A percentile compares a stretch with the other conserved stretches of the same genome.
These are phyloP conservation scores for Clonostachys byssicola DNA, from an alignment of 2,329 filamentous ascomycete species.

Conservation along the genomic window DNA sequence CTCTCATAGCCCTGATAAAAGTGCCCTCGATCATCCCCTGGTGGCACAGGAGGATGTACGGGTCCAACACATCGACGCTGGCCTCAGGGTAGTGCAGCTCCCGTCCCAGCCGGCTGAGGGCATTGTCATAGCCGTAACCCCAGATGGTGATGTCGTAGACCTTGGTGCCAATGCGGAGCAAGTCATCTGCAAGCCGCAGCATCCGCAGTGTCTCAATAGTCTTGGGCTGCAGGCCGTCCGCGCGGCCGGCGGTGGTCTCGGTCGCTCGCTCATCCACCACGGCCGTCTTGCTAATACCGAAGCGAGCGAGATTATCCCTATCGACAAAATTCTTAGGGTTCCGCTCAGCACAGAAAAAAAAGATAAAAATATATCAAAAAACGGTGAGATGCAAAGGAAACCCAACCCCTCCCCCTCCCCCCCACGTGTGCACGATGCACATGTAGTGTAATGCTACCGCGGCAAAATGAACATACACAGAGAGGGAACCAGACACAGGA, in stretches of 20 bases:
- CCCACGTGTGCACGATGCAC: too few relatives aligned
- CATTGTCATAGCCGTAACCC: constrained; percentile 43
- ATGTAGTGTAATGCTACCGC: neutral
- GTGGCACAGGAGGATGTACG: constrained; percentile 57
- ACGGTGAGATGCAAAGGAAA: too few relatives aligned
- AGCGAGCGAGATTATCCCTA: constrained; percentile 50
- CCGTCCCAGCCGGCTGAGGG: constrained; percentile 57
- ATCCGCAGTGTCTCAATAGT: constrained; percentile 71
- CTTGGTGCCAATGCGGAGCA: constrained; percentile 63
- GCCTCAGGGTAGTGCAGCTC: constrained; percentile 65
- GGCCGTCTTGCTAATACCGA: constrained; percentile 55
- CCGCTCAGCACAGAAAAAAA: too few relatives aligned
- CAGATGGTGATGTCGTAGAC: constrained; percentile 76
- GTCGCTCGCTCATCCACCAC: constrained; percentile 67
- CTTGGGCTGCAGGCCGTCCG: constrained; percentile 73
- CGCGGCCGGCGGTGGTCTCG: constrained; percentile 63
- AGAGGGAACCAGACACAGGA: neutral
- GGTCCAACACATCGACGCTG: constrained; percentile 53
- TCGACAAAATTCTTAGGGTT: too few relatives aligned
- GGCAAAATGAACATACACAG: too few relatives aligned
- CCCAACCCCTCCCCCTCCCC: too few relatives aligned
- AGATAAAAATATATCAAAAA: too few relatives aligned
- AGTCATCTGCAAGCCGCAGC: constrained; percentile 65
- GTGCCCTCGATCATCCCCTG: constrained; percentile 73
- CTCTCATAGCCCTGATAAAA: constrained; percentile 64